phyloP scores from a whole-genome alignment of 805 yeast species.

The Saturnispora gosingensis region DNA sequence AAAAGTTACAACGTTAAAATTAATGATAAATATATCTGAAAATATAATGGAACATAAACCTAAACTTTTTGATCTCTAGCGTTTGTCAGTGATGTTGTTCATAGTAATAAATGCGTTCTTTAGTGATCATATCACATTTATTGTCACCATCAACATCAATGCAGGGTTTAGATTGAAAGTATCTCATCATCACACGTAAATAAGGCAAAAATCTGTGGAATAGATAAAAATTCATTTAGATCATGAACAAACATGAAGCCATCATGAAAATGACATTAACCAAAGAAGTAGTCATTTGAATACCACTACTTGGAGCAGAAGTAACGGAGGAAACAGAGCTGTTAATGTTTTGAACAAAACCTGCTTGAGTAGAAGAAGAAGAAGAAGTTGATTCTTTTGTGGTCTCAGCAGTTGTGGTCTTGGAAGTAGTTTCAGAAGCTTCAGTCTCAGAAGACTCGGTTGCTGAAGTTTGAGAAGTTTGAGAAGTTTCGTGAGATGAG shows the following conservation, averaged over 20 bases:
- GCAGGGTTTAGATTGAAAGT: neutral
- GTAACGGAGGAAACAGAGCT: neutral
- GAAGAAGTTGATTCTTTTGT: neutral
- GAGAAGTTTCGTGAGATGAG: neutral
- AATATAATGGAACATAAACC: neutral
- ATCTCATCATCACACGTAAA: neutral
- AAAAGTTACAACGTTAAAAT: neutral
- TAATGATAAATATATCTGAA: neutral
- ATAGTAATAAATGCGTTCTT: no score
- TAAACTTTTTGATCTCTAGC: neutral
- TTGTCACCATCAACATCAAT: neutral
- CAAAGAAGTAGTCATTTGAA: neutral
- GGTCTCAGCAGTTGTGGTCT: neutral
- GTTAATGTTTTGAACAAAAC: constrained; percentile 5
- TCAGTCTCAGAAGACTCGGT: neutral
- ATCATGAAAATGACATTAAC: neutral
- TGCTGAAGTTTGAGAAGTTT: constrained; percentile 1
- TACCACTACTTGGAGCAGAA: neutral
- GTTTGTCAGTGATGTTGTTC: neutral
- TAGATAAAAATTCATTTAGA: neutral
- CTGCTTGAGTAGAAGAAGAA: neutral
- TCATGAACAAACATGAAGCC: constrained; percentile 2
- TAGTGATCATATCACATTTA: no score
- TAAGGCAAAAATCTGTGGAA: no score
- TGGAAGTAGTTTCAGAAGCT: neutral